These are phyloP conservation scores for Candida bentonensis DNA, from an alignment of 805 yeast species.

Conservation along the genomic window DNA sequence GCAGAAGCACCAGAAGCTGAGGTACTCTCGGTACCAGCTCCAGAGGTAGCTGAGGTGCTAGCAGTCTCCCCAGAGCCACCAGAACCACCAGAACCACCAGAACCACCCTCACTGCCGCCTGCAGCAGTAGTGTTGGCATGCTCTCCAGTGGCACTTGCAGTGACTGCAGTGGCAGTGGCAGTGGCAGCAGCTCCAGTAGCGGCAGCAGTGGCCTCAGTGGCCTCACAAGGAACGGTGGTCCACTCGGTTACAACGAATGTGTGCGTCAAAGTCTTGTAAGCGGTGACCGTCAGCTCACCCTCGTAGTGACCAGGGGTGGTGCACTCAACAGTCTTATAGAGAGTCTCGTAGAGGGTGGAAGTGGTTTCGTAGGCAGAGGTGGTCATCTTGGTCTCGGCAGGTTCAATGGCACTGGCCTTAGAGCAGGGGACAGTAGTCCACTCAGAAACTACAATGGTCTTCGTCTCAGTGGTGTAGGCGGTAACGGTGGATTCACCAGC, in stretches of 20 bases:
- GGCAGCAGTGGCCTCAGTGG: background rate
- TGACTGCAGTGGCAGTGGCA: background rate
- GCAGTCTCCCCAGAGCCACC: too few relatives aligned
- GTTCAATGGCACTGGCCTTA: too few relatives aligned
- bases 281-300: background rate
- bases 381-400: too few relatives aligned
- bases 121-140: slow-evolving; percentile 2
- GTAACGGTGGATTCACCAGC: background rate
- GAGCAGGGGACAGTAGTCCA: background rate
- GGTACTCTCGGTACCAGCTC: background rate
- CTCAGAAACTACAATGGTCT: background rate
- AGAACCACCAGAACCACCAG: too few relatives aligned
- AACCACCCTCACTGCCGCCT: too few relatives aligned
- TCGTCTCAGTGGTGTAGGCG: background rate
- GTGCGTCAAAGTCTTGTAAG: background rate
- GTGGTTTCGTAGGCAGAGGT: background rate
- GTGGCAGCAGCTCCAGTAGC: background rate
- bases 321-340: background rate
- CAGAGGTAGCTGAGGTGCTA: background rate
- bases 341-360: background rate
- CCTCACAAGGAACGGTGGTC: background rate
- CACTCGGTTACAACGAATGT: background rate
- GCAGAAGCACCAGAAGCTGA: background rate
- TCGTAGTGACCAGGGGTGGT: background rate
- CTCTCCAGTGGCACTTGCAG: slow-evolving; percentile 2